Conservation (phyloP, 179 eudicot genomes). For the Corrigiola litoralis region DNA sequence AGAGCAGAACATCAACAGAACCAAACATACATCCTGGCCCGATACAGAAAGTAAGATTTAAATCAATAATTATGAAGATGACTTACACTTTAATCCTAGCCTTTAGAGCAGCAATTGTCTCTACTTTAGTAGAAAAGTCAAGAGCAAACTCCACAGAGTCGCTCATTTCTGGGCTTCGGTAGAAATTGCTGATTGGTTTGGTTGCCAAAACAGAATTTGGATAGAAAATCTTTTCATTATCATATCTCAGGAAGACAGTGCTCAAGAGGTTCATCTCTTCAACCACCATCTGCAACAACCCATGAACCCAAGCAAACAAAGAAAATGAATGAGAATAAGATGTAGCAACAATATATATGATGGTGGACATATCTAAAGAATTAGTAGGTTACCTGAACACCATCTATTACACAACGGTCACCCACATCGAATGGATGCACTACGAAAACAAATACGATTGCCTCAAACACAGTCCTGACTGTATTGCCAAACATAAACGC, state of each 20-base stretch:
- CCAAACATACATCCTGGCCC: neutral
- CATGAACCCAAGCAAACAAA: neutral
- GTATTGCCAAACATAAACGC: slow-evolving; percentile 64
- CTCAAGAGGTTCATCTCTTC: slow-evolving; percentile 79
- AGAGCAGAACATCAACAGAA: neutral
- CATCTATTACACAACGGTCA: slow-evolving; percentile 80
- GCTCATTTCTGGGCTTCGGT: slow-evolving; percentile 77
- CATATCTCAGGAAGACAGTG: slow-evolving; percentile 60
- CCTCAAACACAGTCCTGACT: slow-evolving; percentile 54
- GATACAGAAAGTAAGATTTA: neutral
- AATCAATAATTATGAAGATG: too few relatives aligned
- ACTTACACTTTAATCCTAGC: slow-evolving; percentile 54
- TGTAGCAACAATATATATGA: neutral
- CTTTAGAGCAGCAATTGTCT: slow-evolving; percentile 57
- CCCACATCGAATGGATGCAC: slow-evolving; percentile 83
- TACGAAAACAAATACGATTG: slow-evolving; percentile 51
- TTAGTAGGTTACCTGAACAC: slow-evolving; percentile 54
- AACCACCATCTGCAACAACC: slow-evolving; percentile 37
- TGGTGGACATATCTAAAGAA: neutral
- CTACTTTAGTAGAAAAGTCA: slow-evolving; percentile 51
- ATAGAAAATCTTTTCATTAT: slow-evolving; percentile 60
- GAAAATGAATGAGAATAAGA: neutral
- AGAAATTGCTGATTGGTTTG: slow-evolving; percentile 69
- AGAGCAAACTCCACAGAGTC: slow-evolving; percentile 66
- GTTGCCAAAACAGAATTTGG: slow-evolving; percentile 68